phyloP scores from a whole-genome alignment of 2,329 filamentous ascomycete species.

The Dothistroma pini region DNA sequence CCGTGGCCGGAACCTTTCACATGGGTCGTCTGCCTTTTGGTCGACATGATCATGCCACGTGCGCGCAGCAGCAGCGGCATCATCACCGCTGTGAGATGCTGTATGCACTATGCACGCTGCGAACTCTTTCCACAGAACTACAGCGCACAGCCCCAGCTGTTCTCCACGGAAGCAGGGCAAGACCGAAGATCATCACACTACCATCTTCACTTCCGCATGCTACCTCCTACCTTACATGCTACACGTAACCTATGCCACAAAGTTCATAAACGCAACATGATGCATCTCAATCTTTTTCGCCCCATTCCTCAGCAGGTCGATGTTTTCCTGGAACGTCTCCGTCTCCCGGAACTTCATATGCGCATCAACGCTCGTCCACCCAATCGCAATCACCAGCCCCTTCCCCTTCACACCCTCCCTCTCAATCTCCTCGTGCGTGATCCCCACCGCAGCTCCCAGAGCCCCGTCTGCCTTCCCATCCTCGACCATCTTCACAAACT shows the following conservation, averaged over 20 bases:
- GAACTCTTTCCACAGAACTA: not conserved
- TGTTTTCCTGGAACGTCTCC: constrained; percentile 42
- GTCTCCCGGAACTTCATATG: constrained; percentile 48
- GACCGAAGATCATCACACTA: too few relatives aligned
- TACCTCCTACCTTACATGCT: not conserved
- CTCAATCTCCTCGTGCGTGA: constrained; percentile 31
- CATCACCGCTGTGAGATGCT: not conserved
- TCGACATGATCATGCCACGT: not conserved
- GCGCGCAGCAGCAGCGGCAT: too few relatives aligned
- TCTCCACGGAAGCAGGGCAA: not conserved
- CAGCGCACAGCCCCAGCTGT: too few relatives aligned
- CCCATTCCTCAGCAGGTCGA: constrained; percentile 42
- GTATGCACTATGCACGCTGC: not conserved
- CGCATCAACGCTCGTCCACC: constrained; percentile 51
- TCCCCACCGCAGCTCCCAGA: constrained; percentile 22
- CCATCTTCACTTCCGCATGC: not conserved
- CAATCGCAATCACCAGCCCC: constrained; percentile 44
- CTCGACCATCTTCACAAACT: constrained; percentile 38
- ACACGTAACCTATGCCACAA: constrained; percentile 10
- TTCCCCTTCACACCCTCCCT: constrained; percentile 39
- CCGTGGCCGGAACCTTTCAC: not conserved
- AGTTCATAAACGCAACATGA: constrained; percentile 42
- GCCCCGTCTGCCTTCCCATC: constrained; percentile 30
- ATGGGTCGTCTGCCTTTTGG: not conserved
- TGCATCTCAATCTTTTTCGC: constrained; percentile 44